These are phyloP conservation scores for Diversispora eburnea DNA, from an alignment of 192 early-diverging fungal species.

Conservation along the genomic window DNA sequence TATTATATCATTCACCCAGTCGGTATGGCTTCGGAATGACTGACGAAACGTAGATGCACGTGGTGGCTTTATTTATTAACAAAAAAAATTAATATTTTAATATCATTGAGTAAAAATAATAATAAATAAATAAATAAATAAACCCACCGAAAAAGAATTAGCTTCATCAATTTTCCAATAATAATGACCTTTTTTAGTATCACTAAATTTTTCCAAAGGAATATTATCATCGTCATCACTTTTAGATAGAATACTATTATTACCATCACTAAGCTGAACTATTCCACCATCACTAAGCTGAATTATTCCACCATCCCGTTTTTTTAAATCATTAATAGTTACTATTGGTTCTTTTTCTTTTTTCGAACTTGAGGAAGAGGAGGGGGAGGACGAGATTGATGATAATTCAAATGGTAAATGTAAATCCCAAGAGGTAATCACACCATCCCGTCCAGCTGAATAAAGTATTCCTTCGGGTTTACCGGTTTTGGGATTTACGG, in stretches of 20 bases:
- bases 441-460: slow-evolving; percentile 85
- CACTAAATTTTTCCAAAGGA: slow-evolving; percentile 4
- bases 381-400: too few species aligned
- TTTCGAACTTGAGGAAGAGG: too few species aligned
- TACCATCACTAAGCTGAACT: not conserved
- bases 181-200: not conserved
- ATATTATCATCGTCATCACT: slow-evolving; percentile 11
- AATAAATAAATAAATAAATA: too few species aligned
- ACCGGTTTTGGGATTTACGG: slow-evolving; percentile 21
- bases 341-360: not conserved
- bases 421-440: slow-evolving; percentile 84
- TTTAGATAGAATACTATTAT: not conserved
- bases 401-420: slow-evolving; percentile 38
- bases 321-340: not conserved
- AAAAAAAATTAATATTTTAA: not conserved
- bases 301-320: not conserved
- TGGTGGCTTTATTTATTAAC: slow-evolving; percentile 26
- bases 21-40: slow-evolving; percentile 78
- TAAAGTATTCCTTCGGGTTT: slow-evolving; percentile 70
- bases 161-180: slow-evolving; percentile 14
- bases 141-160: not conserved
- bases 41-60: slow-evolving; percentile 62
- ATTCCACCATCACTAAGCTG: not conserved
- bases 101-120: not conserved
- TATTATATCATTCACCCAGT: slow-evolving; percentile 96